A percentile compares a stretch with the other conserved stretches of the same genome.
phyloP scores from a whole-genome alignment of 306 rosid species.

The Rubus idaeus region DNA sequence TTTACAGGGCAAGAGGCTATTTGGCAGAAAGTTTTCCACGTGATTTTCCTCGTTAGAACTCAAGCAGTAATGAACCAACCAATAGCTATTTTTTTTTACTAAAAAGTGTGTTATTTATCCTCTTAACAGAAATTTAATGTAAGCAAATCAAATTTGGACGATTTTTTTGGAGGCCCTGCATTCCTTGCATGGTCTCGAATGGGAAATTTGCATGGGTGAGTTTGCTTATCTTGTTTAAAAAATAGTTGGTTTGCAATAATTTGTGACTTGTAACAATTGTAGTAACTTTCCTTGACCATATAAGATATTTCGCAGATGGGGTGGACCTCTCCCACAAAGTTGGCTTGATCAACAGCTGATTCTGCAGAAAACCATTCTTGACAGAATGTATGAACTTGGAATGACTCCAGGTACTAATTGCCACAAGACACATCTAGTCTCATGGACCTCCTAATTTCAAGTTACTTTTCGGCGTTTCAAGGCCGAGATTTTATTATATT shows the following conservation, averaged over 20 bases:
- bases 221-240: slow-evolving; percentile 9
- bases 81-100: neutral
- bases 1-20: slow-evolving; percentile 95
- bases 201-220: slow-evolving; percentile 96
- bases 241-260: neutral
- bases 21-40: slow-evolving; percentile 88
- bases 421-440: neutral
- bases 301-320: slow-evolving; percentile 57
- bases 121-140: slow-evolving; percentile 71
- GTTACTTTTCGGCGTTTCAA: too few relatives aligned
- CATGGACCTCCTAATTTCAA: too few relatives aligned
- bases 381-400: slow-evolving; percentile 83
- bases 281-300: neutral
- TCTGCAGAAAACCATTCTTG: slow-evolving; percentile 76
- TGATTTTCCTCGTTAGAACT: slow-evolving; percentile 13
- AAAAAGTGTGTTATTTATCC: slow-evolving; percentile 19
- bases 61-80: neutral
- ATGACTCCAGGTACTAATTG: slow-evolving; percentile 80
- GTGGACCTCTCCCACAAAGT: slow-evolving; percentile 87
- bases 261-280: neutral
- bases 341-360: slow-evolving; percentile 82
- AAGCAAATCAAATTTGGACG: slow-evolving; percentile 64
- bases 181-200: slow-evolving; percentile 96
- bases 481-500: too few relatives aligned
- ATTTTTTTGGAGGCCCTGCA: slow-evolving; percentile 95